Conservation (phyloP, 2,329 filamentous ascomycete species). For the Aspergillus texensis region DNA sequence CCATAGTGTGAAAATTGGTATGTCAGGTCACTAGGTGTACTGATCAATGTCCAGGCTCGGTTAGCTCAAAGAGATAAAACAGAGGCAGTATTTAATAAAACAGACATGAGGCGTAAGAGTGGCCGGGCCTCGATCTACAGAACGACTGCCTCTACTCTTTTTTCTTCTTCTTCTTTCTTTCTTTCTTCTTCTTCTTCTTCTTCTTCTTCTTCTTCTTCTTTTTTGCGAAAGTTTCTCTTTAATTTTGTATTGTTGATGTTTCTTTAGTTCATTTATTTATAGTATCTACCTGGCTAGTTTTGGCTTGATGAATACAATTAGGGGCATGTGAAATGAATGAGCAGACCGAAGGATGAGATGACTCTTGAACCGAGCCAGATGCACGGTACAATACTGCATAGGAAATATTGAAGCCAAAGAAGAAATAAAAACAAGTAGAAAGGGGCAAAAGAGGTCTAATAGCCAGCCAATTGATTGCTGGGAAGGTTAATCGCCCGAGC, state of each 20-base stretch:
- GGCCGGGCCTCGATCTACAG: too few species aligned
- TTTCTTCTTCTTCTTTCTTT: too few species aligned
- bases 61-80: too few species aligned
- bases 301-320: slow-evolving; percentile 12
- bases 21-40: too few species aligned
- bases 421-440: slow-evolving; percentile 11
- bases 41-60: too few species aligned
- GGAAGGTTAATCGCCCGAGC: slow-evolving; percentile 15
- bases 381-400: slow-evolving; percentile 8
- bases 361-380: slow-evolving; percentile 6
- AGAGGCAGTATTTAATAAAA: too few species aligned
- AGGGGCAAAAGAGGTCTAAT: slow-evolving; percentile 17
- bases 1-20: too few species aligned
- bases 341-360: slow-evolving; percentile 9
- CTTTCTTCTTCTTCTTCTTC: too few species aligned
- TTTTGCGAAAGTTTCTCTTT: too few species aligned
- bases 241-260: neutral
- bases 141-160: too few species aligned
- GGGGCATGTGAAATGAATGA: slow-evolving; percentile 15
- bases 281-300: slow-evolving; percentile 21
- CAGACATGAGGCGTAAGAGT: too few species aligned
- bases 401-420: slow-evolving; percentile 10
- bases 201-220: too few species aligned
- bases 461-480: slow-evolving; percentile 14
- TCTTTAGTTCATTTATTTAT: slow-evolving; percentile 16